Percentiles rank a stretch among this genome's conserved stretches.
Conservation (phyloP, 2,329 filamentous ascomycete species). For the Pestalotiopsis sp. region DNA sequence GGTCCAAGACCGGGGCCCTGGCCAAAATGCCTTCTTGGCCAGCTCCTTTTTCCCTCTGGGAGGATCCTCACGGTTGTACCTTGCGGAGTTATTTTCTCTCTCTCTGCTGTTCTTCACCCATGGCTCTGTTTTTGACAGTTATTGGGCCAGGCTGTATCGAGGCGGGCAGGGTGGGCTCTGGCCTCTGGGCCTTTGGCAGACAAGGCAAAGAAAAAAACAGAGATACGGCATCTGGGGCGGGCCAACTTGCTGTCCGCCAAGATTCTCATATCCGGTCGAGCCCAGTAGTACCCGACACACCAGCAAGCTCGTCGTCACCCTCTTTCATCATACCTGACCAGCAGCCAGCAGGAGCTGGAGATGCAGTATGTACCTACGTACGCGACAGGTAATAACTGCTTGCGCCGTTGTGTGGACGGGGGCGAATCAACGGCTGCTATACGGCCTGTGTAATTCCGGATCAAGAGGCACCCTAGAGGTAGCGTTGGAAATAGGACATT, state of each 20-base stretch:
- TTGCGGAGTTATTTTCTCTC: background rate
- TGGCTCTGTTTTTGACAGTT: background rate
- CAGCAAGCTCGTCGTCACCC: background rate
- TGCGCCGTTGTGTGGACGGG: background rate
- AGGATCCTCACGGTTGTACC: background rate
- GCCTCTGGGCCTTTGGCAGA: background rate
- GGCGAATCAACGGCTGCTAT: background rate
- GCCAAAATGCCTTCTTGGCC: background rate
- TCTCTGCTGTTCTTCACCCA: background rate
- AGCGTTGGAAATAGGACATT: background rate
- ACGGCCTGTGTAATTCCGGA: background rate
- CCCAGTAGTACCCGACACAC: background rate
- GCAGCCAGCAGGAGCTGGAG: background rate
- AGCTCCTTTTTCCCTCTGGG: background rate
- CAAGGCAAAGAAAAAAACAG: background rate
- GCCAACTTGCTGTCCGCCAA: background rate
- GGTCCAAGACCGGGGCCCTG: background rate
- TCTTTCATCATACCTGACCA: background rate
- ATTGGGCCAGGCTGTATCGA: background rate
- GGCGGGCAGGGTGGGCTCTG: background rate
- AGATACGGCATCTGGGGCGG: background rate
- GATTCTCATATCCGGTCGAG: conserved; percentile 4
- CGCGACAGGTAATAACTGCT: background rate
- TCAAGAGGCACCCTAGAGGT: background rate
- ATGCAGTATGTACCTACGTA: background rate